Conservation (phyloP, 129 eudicot species). For the Ambrosia artemisiifolia region DNA sequence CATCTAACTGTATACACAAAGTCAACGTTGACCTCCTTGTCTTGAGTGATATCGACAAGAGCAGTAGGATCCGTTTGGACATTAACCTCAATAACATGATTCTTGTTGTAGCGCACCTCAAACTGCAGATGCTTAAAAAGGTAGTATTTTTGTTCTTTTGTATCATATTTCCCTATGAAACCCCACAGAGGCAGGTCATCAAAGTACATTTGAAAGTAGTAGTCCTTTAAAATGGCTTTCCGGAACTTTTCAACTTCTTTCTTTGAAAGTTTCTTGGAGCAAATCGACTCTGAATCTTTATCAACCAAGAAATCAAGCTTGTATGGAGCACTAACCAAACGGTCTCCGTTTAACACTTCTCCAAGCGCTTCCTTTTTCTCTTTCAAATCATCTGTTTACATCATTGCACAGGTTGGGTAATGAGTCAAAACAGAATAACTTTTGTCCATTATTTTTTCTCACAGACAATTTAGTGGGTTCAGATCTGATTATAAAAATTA, state of each 20-base stretch:
- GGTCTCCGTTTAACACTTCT: constrained; percentile 76
- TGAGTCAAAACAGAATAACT: background rate
- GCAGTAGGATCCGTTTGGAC: constrained; percentile 55
- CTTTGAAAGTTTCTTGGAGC: constrained; percentile 56
- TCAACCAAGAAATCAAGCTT: constrained; percentile 61
- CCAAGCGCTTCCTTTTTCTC: constrained; percentile 81
- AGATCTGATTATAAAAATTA: background rate
- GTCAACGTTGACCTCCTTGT: constrained; percentile 63
- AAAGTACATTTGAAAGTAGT: constrained; percentile 81
- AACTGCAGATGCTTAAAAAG: constrained; percentile 72
- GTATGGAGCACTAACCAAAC: constrained; percentile 78
- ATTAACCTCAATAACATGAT: constrained; percentile 72
- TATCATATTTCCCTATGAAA: constrained; percentile 60
- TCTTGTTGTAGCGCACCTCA: constrained; percentile 63
- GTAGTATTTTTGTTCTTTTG: constrained; percentile 56
- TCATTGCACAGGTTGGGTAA: background rate
- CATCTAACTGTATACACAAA: constrained; percentile 67
- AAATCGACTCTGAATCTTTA: constrained; percentile 55
- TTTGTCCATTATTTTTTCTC: background rate
- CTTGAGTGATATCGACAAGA: constrained; percentile 44
- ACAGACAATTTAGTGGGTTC: background rate
- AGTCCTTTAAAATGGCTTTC: constrained; percentile 63
- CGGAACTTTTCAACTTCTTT: constrained; percentile 63
- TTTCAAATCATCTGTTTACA: constrained; percentile 38
- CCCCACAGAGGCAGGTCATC: constrained; percentile 86